phyloP scores from a whole-genome alignment of 495 filamentous ascomycete species.

The Neohortaea acidophila region DNA sequence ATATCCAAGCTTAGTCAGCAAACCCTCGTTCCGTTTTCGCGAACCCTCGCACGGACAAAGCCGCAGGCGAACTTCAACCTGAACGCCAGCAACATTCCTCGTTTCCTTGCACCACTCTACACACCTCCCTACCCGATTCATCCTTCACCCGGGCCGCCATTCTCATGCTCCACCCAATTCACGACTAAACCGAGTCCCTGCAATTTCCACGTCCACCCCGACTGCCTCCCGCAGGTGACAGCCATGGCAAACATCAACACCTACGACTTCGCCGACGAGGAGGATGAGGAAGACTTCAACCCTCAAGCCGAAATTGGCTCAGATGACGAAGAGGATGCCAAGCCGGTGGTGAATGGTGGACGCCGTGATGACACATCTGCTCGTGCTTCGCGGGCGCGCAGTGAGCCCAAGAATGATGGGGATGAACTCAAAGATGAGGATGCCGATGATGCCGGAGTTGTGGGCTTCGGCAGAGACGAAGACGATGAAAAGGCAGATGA shows the following conservation, averaged over 20 bases:
- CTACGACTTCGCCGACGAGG: slow-evolving; percentile 20
- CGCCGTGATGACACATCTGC: slow-evolving; percentile 1
- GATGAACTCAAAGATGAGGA: slow-evolving; percentile 23
- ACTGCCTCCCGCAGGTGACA: too few relatives aligned
- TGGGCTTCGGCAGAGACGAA: slow-evolving; percentile 7
- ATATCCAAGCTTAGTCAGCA: too few relatives aligned
- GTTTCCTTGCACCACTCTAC: too few relatives aligned
- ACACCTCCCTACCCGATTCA: too few relatives aligned
- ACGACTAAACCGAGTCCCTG: too few relatives aligned
- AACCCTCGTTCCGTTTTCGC: too few relatives aligned
- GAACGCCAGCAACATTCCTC: too few relatives aligned
- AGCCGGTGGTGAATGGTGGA: slow-evolving; percentile 17
- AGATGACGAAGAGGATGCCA: slow-evolving; percentile 18
- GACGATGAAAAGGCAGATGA: slow-evolving; percentile 23
- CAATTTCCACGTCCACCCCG: too few relatives aligned
- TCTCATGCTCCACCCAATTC: too few relatives aligned
- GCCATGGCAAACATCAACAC: slow-evolving; percentile 14
- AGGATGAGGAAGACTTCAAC: slow-evolving; percentile 22
- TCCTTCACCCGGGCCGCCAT: too few relatives aligned
- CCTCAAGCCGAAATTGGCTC: slow-evolving; percentile 16
- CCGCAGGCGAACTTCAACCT: too few relatives aligned
- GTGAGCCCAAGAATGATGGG: slow-evolving; percentile 30
- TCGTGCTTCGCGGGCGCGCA: slow-evolving; percentile 2
- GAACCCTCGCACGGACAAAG: too few relatives aligned
- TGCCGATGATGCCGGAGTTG: slow-evolving; percentile 4